Evolutionary conservation across 345 rosid genomes (phyloP), one percentile per base, ranked within the genome.

Genomic region (Fremontodendron californicum): DNA sequence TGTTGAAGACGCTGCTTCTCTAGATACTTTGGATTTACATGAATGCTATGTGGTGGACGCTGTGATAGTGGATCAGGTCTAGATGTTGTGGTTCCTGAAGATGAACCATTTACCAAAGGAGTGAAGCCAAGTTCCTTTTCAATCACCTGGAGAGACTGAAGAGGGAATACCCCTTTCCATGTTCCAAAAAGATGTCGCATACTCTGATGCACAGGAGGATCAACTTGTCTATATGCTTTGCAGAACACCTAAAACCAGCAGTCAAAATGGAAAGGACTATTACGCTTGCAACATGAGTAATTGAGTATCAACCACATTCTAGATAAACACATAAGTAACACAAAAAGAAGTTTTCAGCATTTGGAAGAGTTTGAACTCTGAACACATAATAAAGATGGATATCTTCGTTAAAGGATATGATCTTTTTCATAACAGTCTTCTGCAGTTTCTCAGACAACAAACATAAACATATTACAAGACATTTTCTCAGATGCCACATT

Each of bases 161-260:
- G 91, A 81, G 94, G 97, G 80, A 96, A 96, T 72, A 94, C 97
- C 39, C 98, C 97, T 88, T 91, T 96, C 99, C 99, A 96, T 54
- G 99, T 96, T 80, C 98, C 98, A 80, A 94, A 94, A 80, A 96
- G 98, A 88, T 96, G 99, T 19, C 90, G 89, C 99, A 96, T 96
- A 71, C 95, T 92, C 45, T 86, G 61, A 79, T 85, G 95, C 69
- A 92, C 83, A 78, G 94, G 73, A 78, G 99, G 75, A 76, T 94
- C 97, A 80, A 94, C 95, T 83, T 90, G 97, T 75, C 87, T 88
- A 80, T 91, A 96, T 62, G 97, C 95, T 86, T 89, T 93, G 88
- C 93, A 87, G 81, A 96, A 94, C 57, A 96, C 91, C 99, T 96
- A 81, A 79, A 77, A 39, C 74, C 70, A 62, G 66, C 64, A 71